Conservation (phyloP, 129 eudicot species). For the Tagetes erecta region DNA sequence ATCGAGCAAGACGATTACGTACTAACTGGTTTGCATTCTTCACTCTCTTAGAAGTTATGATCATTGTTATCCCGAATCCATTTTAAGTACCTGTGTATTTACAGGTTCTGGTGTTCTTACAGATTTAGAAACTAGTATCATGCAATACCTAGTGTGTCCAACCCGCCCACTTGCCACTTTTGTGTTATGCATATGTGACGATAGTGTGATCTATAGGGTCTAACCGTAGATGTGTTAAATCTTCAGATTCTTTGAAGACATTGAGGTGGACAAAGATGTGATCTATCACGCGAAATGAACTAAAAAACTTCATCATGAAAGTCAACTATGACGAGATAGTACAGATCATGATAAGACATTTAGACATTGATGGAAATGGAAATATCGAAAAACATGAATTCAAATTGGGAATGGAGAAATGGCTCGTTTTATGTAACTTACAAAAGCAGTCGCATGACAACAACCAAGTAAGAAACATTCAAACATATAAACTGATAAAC, state of each 20-base stretch:
- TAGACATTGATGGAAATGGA: slow-evolving; percentile 51
- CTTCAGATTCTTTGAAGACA: slow-evolving; percentile 44
- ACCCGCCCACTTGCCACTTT: no score
- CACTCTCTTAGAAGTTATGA: neutral
- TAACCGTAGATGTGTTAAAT: neutral
- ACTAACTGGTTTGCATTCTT: slow-evolving; percentile 34
- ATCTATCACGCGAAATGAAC: slow-evolving; percentile 41
- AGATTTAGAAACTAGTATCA: slow-evolving; percentile 41
- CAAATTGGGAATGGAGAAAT: slow-evolving; percentile 42
- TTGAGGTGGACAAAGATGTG: slow-evolving; percentile 41
- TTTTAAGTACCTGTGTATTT: neutral
- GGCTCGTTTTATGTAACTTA: slow-evolving; percentile 33
- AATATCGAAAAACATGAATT: slow-evolving; percentile 52
- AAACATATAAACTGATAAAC: no score
- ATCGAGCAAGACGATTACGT: slow-evolving; percentile 2
- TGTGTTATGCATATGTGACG: neutral
- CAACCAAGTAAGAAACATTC: slow-evolving; percentile 37
- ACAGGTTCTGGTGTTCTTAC: slow-evolving; percentile 57
- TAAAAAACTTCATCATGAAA: slow-evolving; percentile 41
- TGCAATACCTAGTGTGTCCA: no score
- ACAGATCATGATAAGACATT: slow-evolving; percentile 51
- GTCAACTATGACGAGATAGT: slow-evolving; percentile 36
- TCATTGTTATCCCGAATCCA: no score
- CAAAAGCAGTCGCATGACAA: slow-evolving; percentile 14
- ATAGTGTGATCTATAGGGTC: neutral